Percentiles rank a stretch among this genome's conserved stretches.
Conservation (phyloP, 176 grass and related monocot species). For the Metroxylon sagu region DNA sequence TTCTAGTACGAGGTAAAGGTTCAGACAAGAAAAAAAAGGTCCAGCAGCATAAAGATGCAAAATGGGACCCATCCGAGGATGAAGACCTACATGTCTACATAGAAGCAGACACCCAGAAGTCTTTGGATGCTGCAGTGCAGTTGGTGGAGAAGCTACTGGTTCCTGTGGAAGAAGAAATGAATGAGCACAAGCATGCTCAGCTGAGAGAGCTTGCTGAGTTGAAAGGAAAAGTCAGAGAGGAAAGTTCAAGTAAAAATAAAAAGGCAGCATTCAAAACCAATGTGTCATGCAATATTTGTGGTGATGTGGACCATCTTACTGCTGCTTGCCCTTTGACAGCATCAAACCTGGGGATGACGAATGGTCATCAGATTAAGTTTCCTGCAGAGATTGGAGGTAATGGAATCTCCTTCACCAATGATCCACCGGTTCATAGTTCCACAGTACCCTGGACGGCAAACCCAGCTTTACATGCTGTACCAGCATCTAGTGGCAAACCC, state of each 20-base stretch:
- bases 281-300: slow-evolving; percentile 5
- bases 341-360: slow-evolving; percentile 3
- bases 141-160: slow-evolving; percentile 21
- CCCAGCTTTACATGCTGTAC: slow-evolving; percentile 17
- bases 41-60: background rate
- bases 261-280: background rate
- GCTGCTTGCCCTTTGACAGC: slow-evolving; percentile 8
- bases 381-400: background rate
- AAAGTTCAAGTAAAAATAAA: background rate
- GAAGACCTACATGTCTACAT: slow-evolving; percentile 17
- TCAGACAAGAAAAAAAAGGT: background rate
- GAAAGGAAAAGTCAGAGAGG: background rate
- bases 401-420: background rate
- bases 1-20: slow-evolving; percentile 17
- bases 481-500: slow-evolving; percentile 9
- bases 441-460: background rate
- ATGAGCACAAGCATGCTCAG: slow-evolving; percentile 7
- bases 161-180: slow-evolving; percentile 10
- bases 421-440: slow-evolving; percentile 2
- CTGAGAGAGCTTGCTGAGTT: slow-evolving; percentile 15
- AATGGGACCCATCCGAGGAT: background rate
- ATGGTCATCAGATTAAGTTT: background rate
- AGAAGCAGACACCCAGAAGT: slow-evolving; percentile 6
- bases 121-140: slow-evolving; percentile 18
- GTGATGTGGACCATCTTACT: background rate